Conservation (phyloP, 805 yeast species). For the Komagataella kurtzmanii region DNA sequence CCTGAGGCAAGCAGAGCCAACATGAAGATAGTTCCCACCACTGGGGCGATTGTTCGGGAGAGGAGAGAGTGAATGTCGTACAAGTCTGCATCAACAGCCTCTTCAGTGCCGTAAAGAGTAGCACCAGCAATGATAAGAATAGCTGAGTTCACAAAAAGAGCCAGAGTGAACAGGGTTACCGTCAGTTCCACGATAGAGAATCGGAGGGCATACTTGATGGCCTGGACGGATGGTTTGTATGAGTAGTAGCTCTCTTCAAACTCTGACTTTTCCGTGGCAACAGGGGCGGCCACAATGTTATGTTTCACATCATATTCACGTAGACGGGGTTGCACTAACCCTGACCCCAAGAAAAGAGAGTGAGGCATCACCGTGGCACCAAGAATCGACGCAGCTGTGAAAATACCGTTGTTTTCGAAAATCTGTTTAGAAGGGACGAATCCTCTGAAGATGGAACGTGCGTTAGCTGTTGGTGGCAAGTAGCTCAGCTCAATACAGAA, state of each 20-base stretch:
- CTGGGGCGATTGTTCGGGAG: slow-evolving; percentile 42
- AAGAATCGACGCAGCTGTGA: slow-evolving; percentile 31
- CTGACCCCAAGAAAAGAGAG: slow-evolving; percentile 33
- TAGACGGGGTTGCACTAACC: slow-evolving; percentile 33
- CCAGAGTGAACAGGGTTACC: slow-evolving; percentile 58
- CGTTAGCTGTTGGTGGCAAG: slow-evolving; percentile 14
- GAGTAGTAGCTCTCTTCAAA: slow-evolving; percentile 25
- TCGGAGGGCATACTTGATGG: slow-evolving; percentile 53
- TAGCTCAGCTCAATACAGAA: slow-evolving; percentile 30
- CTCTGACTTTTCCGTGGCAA: not conserved
- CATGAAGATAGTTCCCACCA: slow-evolving; percentile 73
- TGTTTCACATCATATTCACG: slow-evolving; percentile 31
- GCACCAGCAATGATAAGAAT: slow-evolving; percentile 70
- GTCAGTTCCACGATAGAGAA: slow-evolving; percentile 57
- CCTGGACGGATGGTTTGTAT: slow-evolving; percentile 55
- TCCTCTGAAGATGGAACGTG: slow-evolving; percentile 25
- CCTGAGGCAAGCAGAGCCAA: slow-evolving; percentile 69
- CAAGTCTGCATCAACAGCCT: slow-evolving; percentile 59
- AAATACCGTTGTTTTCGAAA: slow-evolving; percentile 27
- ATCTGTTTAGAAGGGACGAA: slow-evolving; percentile 27
- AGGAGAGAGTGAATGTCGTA: slow-evolving; percentile 58
- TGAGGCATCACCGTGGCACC: slow-evolving; percentile 44
- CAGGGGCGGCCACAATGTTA: slow-evolving; percentile 9
- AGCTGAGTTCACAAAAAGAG: slow-evolving; percentile 72
- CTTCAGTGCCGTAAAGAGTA: slow-evolving; percentile 52